Base-by-base conservation (phyloP, 805 yeast genomes). In the Wickerhamomyces canadensis region DNA sequence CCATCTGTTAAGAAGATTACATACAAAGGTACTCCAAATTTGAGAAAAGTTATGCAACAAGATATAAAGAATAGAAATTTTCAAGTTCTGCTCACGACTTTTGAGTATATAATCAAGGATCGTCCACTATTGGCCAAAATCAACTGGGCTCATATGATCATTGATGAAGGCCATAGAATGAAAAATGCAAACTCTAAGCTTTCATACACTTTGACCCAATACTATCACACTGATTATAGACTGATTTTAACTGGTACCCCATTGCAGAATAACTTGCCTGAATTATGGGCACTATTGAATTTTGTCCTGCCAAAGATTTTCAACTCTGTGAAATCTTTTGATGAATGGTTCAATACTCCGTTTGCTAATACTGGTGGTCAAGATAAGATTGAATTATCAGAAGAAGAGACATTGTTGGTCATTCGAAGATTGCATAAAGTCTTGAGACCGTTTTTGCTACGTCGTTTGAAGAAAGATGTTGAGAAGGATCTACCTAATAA, bases 101-200 rank as follows among this genome's bases (percentile, higher is more conserved):
- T 78, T 54, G 95, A 84, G 61, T 84, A 84, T 53, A 77, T 84
- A 45, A 82, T 84, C 45, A 73, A 82, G 52, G 95, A 84, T 54
- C 74, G 86, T 44, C 80, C 88, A 5, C 53, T 84, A 16, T 64
- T 84, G 49, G 62, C 79, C 21, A 81, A 80, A 51, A 75, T 80
- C 48, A 74, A 74, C 45, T 84, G 89, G 79, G 82, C 83, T 29
- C 91, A 85, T 58, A 84, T 84, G 91, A 83, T 84, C 47, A 84
- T 84, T 47, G 95, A 84, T 67, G 95, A 84, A 68, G 95, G 95
- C 60, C 95, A 84, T 60, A 70, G 94, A 63, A 80, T 84, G 88
- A 84, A 84, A 56, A 84, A 84, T 54, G 69, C 88, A 2, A 74
- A 75, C 40, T 82, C 91, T 3, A 84, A 84, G 54, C 64, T 84